A percentile compares a stretch with the other conserved stretches of the same genome.
phyloP scores from a whole-genome alignment of 2,329 filamentous ascomycete genomes.

The Knufia fluminis region DNA sequence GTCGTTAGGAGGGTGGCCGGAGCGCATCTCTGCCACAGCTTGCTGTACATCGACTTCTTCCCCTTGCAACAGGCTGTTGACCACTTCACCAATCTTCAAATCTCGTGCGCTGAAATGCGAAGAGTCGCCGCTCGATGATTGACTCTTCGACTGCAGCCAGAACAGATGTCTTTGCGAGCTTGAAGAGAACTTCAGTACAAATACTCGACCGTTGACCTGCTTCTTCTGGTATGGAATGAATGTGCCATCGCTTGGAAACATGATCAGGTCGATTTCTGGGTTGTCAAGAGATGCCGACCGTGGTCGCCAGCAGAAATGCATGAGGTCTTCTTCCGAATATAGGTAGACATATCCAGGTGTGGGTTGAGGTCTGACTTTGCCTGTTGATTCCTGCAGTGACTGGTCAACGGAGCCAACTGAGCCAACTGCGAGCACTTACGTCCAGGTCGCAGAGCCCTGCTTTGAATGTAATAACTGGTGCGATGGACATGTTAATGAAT shows the following conservation, averaged over 20 bases:
- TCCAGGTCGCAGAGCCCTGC: conserved; percentile 80
- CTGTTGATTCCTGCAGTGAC: conserved; percentile 41
- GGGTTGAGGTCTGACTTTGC: conserved; percentile 62
- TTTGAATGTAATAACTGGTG: conserved; percentile 90
- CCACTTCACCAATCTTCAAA: conserved; percentile 76
- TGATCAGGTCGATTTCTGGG: conserved; percentile 80
- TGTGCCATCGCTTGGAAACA: conserved; percentile 81
- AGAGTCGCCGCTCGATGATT: conserved; percentile 60
- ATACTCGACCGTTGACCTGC: conserved; percentile 75
- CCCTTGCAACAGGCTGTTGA: conserved; percentile 74
- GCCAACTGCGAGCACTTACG: conserved; percentile 42
- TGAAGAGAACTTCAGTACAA: conserved; percentile 84
- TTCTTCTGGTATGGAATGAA: conserved; percentile 74
- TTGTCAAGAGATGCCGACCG: conserved; percentile 60
- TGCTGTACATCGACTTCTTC: conserved; percentile 72
- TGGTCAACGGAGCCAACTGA: not conserved
- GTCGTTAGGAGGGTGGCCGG: conserved; percentile 41
- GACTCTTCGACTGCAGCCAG: conserved; percentile 89
- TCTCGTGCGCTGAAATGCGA: conserved; percentile 79
- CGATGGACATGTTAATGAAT: conserved; percentile 59
- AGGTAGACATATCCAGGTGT: conserved; percentile 83
- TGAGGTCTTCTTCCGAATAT: conserved; percentile 85
- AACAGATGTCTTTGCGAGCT: conserved; percentile 88
- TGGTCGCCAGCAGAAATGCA: conserved; percentile 96
- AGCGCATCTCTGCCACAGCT: conserved; percentile 59